Conservation (phyloP, 2,329 filamentous ascomycete species). For the Huntiella omanensis region DNA sequence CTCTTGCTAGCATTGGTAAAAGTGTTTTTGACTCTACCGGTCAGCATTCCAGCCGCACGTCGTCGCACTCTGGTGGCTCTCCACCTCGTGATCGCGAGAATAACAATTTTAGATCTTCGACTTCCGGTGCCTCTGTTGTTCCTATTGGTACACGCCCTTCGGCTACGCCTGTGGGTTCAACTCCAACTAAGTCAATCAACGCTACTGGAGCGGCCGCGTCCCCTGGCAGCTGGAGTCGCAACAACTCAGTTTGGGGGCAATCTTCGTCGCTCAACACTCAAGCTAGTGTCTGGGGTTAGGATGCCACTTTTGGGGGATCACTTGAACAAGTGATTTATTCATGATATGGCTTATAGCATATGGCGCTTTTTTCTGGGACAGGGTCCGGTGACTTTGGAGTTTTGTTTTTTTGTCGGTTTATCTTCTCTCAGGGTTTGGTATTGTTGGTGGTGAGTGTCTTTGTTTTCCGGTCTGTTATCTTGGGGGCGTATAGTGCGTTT, state of each 20-base stretch:
- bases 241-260: conserved; percentile 69
- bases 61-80: conserved; percentile 65
- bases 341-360: too few relatives aligned
- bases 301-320: not conserved
- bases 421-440: conserved; percentile 10
- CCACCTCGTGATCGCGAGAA: conserved; percentile 46
- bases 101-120: conserved; percentile 31
- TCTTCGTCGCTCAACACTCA: conserved; percentile 63
- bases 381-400: too few relatives aligned
- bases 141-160: conserved; percentile 84
- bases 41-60: conserved; percentile 47
- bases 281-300: conserved; percentile 82
- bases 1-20: conserved; percentile 46
- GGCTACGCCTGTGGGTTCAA: conserved; percentile 31
- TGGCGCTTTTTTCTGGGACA: too few relatives aligned
- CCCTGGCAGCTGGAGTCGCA: conserved; percentile 66
- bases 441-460: conserved; percentile 10
- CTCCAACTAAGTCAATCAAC: conserved; percentile 27
- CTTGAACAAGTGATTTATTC: too few relatives aligned
- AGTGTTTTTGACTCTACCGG: conserved; percentile 44
- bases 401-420: too few relatives aligned
- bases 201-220: conserved; percentile 24
- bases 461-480: conserved; percentile 1
- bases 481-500: not conserved
- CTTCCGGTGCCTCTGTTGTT: conserved; percentile 46